A percentile compares a stretch with the other conserved stretches of the same genome.
Evolutionary conservation across 768 basidiomycete species (phyloP).

Genomic region (Boletus rufocinnamomeus): DNA sequence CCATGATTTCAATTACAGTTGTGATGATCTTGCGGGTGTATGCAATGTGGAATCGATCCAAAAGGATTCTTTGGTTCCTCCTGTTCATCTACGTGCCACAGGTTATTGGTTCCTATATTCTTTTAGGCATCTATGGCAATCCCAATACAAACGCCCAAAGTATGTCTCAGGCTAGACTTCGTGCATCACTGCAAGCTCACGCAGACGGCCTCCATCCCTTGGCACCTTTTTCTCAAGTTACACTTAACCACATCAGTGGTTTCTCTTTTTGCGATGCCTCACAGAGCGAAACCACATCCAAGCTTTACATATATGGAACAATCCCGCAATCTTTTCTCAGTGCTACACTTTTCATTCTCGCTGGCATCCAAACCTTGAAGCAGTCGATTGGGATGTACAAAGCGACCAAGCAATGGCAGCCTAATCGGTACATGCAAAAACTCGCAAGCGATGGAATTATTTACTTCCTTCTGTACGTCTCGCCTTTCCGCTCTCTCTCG

Average conservation of each 20-base stretch:
- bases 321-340: background rate
- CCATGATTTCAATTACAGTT: background rate
- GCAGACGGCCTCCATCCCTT: too few species aligned
- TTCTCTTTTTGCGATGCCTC: background rate
- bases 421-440: too few species aligned
- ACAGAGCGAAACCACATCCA: background rate
- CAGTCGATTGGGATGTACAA: too few species aligned
- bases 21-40: background rate
- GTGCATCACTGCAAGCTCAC: background rate
- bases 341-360: background rate
- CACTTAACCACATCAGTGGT: background rate
- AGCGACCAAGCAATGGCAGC: too few species aligned
- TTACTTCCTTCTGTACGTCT: background rate
- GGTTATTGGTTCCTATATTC: background rate
- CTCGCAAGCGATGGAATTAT: too few species aligned
- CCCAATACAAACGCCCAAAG: background rate
- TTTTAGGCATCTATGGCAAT: background rate
- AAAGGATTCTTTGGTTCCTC: background rate
- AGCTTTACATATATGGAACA: background rate
- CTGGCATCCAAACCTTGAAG: too few species aligned
- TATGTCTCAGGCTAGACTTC: background rate
- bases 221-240: background rate
- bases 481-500: too few species aligned
- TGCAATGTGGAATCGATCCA: background rate
- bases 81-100: background rate